Conservation (phyloP, 257 asterid genomes). For the Jacaranda mimosifolia region DNA sequence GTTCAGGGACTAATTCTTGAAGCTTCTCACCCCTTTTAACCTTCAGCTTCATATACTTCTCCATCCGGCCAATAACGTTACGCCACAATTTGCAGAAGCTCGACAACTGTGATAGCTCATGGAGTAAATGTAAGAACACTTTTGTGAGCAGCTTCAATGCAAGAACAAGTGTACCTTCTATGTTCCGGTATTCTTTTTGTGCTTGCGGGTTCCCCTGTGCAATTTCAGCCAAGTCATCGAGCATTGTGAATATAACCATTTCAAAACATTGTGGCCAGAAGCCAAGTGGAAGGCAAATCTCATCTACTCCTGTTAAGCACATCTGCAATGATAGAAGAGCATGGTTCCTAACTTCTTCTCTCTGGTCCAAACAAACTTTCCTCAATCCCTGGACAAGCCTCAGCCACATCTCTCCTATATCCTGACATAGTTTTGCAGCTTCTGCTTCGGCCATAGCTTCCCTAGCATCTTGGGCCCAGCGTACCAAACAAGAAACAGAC, state of each 20-base stretch:
- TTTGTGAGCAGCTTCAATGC: constrained; percentile 78
- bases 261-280: constrained; percentile 90
- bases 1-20: constrained; percentile 88
- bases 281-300: constrained; percentile 60
- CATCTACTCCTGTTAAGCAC: constrained; percentile 83
- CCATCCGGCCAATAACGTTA: constrained; percentile 85
- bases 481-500: constrained; percentile 68
- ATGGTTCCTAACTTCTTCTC: constrained; percentile 95
- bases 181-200: constrained; percentile 85
- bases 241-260: constrained; percentile 85
- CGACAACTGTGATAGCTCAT: constrained; percentile 61
- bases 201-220: constrained; percentile 90
- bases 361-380: constrained; percentile 91
- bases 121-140: constrained; percentile 67
- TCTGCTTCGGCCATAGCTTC: constrained; percentile 76
- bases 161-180: constrained; percentile 86
- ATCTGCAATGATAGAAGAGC: constrained; percentile 74
- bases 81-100: constrained; percentile 95
- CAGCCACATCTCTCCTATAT: constrained; percentile 97
- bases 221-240: constrained; percentile 86
- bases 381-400: constrained; percentile 89
- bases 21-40: constrained; percentile 83
- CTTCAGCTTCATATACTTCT: constrained; percentile 78
- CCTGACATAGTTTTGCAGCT: constrained; percentile 71
- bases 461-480: constrained; percentile 81